Evolutionary conservation across 148 eudicot species (phyloP), one percentile per base, ranked within the genome.

Genomic region (Cornus kousa): DNA sequence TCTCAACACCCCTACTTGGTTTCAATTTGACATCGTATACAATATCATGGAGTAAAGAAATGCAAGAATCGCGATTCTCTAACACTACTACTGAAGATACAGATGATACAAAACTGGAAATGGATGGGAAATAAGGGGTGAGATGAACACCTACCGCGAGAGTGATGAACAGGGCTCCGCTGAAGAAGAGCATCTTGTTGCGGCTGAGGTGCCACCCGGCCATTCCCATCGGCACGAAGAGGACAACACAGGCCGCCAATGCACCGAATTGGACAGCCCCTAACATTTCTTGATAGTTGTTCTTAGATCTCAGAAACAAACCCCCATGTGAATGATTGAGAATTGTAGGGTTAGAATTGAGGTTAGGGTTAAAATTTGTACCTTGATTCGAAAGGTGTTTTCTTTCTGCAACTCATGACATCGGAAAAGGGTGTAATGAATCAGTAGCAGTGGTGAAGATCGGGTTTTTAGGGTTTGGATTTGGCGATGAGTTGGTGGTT

Each of bases 191-290:
- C 85, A 96, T 85, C 75, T 93, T 96, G 80, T 96, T 93, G 67
- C 99, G 97, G 78, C 99, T 96, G 35, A 96, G 86, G 77, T 93
- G 98, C 90, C 89, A 96, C 0, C 99, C 99, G 4, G 99, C 98
- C 88, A 96, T 87, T 5, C 89, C 97, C 97, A 96, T 92, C 39
- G 99, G 99, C 40, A 96, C 98, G 59, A 96, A 83, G 7, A 96
- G 82, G 6, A 96, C 99, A 1, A 93, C 55, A 37, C 88, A 89
- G 74, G 99, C 99, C 81, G 97, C 98, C 91, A 92, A 74, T 71
- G 83, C 69, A 57, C 99, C 99, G 28, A 93, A 86, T 79, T 93
- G 99, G 82, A 96, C 90, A 80, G 99, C 95, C 77, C 92, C 98
- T 31, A 93, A 74, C 97, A 96, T 90, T 33, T 80, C 70, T 65